Percentiles rank a stretch among this genome's conserved stretches.
Evolutionary conservation across 2,329 filamentous ascomycete genomes (phyloP).

Genomic region (Tolypocladium cylindrosporum): DNA sequence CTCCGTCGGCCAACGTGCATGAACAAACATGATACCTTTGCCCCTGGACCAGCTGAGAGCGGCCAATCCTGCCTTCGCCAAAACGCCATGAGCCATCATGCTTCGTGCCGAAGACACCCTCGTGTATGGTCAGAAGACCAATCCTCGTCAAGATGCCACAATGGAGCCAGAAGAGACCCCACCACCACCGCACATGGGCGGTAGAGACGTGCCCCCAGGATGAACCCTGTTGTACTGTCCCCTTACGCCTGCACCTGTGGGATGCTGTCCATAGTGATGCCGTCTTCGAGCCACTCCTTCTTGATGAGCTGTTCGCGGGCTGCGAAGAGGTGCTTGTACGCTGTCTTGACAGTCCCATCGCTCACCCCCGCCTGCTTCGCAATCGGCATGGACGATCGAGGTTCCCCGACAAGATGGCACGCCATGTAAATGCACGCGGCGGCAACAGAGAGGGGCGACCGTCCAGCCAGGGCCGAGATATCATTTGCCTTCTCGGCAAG

Average conservation of each 20-base stretch:
- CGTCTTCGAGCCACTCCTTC: conserved; percentile 62
- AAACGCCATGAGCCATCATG: neutral
- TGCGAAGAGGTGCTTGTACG: conserved; percentile 79
- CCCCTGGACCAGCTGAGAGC: neutral
- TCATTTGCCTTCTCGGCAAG: conserved; percentile 69
- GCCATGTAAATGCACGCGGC: conserved; percentile 97
- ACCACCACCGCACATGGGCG: neutral
- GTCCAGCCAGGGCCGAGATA: conserved; percentile 75
- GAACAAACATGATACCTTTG: neutral
- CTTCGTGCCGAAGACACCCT: neutral
- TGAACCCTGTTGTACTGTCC: neutral
- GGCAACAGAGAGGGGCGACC: conserved; percentile 87
- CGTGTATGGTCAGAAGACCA: neutral
- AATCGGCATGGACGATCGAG: conserved; percentile 77
- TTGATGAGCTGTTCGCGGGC: conserved; percentile 67
- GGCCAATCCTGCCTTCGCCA: neutral
- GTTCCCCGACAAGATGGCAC: conserved; percentile 72
- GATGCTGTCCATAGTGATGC: conserved; percentile 62
- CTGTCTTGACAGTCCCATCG: conserved; percentile 92
- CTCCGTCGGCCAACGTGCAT: neutral
- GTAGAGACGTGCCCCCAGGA: neutral
- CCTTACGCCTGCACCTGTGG: conserved; percentile 35
- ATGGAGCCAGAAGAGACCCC: neutral
- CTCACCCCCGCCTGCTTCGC: conserved; percentile 78
- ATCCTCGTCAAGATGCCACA: neutral